Base-by-base conservation (phyloP, 1,284 basidiomycete species). In the Cryptococcus amylolentus region DNA sequence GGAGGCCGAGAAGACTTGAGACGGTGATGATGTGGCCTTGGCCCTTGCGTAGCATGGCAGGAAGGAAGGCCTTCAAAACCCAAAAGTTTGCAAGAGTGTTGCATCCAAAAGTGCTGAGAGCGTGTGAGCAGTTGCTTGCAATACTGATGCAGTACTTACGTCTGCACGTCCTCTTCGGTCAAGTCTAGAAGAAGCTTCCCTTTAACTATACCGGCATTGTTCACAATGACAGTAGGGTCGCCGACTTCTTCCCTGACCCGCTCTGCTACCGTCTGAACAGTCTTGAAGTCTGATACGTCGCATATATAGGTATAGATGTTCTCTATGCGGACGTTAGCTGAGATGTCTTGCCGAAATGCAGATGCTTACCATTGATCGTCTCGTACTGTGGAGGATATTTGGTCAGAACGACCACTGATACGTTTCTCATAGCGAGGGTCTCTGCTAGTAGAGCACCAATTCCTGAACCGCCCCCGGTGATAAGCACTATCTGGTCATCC, bases 201-300 rank as follows among this genome's bases (percentile, higher is more conserved):
- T 75, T 93, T 88, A 35, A 90, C 89, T 53, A 97, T 85, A n/a
- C 93, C 95, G 1, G 95, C 95, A 69, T 97, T 98, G 78, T 98
- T 98, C 68, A 98, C 81, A 14, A 98, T 78, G 35, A 98, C 83
- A 0, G 95, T 95, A 1, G 92, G 89, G 52, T 88, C 82, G 6
- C 92, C 92, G 52, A 94, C 89, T 79, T 94, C 89, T 68, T 88
- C 82, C 16, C 85, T 75, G 53, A 96, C 82, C 70, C 79, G 80
- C 67, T 85, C 84, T 1, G 89, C 84, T 0, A 87, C 83, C 0
- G 80, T 81, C 57, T 88, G 80, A 2, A 96, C 90, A 64, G 88
- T 84, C 52, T 88, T 84, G 82, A 85, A 88, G 59, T 89, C 86
- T 0, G 90, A 88, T n/a, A 96, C 85, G 70, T 97, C 91, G 65